These are phyloP conservation scores for Yarrowia phangngaensis DNA, from an alignment of 805 yeast genomes.

Conservation along the genomic window DNA sequence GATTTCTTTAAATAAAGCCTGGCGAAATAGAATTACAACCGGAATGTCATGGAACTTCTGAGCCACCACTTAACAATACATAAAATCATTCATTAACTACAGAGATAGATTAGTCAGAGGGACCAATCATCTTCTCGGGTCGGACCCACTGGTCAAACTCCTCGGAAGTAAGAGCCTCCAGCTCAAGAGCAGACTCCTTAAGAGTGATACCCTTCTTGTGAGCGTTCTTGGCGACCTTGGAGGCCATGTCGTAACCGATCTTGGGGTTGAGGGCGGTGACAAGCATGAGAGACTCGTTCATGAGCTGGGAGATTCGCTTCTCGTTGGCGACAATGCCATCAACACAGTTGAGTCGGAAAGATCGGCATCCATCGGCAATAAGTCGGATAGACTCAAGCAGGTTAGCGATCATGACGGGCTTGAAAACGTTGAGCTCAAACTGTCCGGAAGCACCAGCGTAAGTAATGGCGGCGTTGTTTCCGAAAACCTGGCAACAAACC, in stretches of 20 bases:
- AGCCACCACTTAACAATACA: too few relatives aligned
- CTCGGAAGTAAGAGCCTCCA: slow-evolving; percentile 73
- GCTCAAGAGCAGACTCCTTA: slow-evolving; percentile 90
- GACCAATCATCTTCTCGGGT: slow-evolving; percentile 98
- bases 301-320: slow-evolving; percentile 77
- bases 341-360: slow-evolving; percentile 92
- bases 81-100: slow-evolving; percentile 13
- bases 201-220: slow-evolving; percentile 96
- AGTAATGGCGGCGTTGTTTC: slow-evolving; percentile 92
- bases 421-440: slow-evolving; percentile 96
- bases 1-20: too few relatives aligned
- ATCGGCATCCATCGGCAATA: slow-evolving; percentile 80
- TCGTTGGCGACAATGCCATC: slow-evolving; percentile 89
- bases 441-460: slow-evolving; percentile 99
- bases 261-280: slow-evolving; percentile 98
- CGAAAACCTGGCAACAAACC: slow-evolving; percentile 97
- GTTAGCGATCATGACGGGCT: slow-evolving; percentile 92
- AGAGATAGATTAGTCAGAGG: slow-evolving; percentile 44
- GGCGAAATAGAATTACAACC: too few relatives aligned
- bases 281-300: slow-evolving; percentile 95
- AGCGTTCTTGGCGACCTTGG: slow-evolving; percentile 97
- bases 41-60: too few relatives aligned
- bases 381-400: slow-evolving; percentile 82
- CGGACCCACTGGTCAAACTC: slow-evolving; percentile 96
- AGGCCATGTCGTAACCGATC: slow-evolving; percentile 96